These are phyloP conservation scores for Nannizziopsis arthrosporioides DNA, from an alignment of 2,329 filamentous ascomycete genomes.

Conservation along the genomic window DNA sequence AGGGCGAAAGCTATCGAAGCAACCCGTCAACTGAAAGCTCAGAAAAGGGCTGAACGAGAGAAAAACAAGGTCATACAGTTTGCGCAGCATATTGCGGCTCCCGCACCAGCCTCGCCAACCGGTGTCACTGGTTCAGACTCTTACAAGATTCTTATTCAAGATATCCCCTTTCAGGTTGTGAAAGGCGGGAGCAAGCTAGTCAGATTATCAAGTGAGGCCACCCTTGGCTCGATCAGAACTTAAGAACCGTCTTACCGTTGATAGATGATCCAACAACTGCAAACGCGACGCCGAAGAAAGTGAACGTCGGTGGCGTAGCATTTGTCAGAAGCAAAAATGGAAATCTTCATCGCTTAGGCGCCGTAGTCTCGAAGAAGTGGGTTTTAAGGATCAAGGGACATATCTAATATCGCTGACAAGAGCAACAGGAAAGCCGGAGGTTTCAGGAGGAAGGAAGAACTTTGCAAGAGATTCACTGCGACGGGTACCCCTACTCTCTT, in stretches of 20 bases:
- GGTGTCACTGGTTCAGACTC: slow-evolving; percentile 25
- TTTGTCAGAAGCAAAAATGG: slow-evolving; percentile 81
- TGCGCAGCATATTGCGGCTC: slow-evolving; percentile 24
- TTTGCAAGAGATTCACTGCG: slow-evolving; percentile 54
- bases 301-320: slow-evolving; percentile 61
- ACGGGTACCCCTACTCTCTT: slow-evolving; percentile 40
- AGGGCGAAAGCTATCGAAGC: slow-evolving; percentile 61
- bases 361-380: slow-evolving; percentile 66
- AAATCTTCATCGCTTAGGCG: slow-evolving; percentile 67
- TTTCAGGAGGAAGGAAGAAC: slow-evolving; percentile 58
- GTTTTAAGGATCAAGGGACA: slow-evolving; percentile 25
- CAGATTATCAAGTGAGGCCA: slow-evolving; percentile 54
- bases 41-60: slow-evolving; percentile 49
- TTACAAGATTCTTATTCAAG: slow-evolving; percentile 58
- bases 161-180: slow-evolving; percentile 60
- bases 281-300: slow-evolving; percentile 61
- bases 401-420: slow-evolving; percentile 1
- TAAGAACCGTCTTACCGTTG: slow-evolving; percentile 36
- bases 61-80: slow-evolving; percentile 32
- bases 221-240: slow-evolving; percentile 8
- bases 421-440: slow-evolving; percentile 32
- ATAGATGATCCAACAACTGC: slow-evolving; percentile 48
- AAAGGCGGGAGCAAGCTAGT: slow-evolving; percentile 74
- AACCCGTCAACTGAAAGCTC: slow-evolving; percentile 39
- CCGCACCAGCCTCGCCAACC: slow-evolving; percentile 15